Conservation (phyloP, 176 grass and related monocot genomes). For the Lolium perenne region DNA sequence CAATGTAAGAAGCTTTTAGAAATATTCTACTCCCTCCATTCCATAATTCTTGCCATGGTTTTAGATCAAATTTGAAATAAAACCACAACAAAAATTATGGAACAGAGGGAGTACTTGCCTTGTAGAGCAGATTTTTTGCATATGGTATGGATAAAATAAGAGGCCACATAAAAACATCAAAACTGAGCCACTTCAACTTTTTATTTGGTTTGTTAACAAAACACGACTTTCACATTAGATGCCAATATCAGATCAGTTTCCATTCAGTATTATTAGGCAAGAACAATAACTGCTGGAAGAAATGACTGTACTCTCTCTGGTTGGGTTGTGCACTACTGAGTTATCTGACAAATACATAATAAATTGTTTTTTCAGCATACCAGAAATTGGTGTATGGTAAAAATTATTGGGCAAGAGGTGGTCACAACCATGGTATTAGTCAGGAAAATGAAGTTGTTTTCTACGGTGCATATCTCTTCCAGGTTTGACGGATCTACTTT, state of each 20-base stretch:
- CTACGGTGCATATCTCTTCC: not conserved
- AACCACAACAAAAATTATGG: no score
- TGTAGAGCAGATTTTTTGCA: not conserved
- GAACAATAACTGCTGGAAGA: no score
- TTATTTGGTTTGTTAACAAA: not conserved
- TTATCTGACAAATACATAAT: no score
- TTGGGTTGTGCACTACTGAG: no score
- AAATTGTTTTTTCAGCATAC: no score
- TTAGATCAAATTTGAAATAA: no score
- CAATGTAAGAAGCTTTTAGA: not conserved
- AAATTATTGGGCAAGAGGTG: no score
- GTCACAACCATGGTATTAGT: no score
- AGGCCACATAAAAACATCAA: not conserved
- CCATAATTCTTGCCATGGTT: no score
- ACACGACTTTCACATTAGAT: not conserved
- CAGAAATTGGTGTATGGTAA: no score
- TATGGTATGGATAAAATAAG: not conserved
- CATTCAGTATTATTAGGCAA: not conserved
- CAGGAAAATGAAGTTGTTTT: not conserved
- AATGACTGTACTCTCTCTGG: no score
- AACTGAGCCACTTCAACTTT: not conserved
- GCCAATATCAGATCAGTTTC: not conserved
- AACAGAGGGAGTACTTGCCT: not conserved
- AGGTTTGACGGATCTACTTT: not conserved
- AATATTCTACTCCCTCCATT: not conserved